These are phyloP conservation scores for Aspergillus sclerotiicarbonarius DNA, from an alignment of 495 filamentous ascomycete genomes.

Conservation along the genomic window DNA sequence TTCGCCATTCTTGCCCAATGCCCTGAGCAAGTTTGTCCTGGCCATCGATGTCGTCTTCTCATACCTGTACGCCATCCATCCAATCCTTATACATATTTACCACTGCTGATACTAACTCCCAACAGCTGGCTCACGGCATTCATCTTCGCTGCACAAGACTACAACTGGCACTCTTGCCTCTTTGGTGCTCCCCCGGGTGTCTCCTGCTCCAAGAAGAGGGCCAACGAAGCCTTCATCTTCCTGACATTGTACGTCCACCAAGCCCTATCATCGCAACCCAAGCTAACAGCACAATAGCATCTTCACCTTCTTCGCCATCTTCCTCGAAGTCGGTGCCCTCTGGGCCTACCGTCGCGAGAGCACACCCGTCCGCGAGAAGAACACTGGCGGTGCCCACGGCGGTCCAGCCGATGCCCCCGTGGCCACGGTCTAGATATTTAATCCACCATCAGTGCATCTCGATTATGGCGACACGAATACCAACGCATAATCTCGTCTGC, in stretches of 20 bases:
- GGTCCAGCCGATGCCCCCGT: slow-evolving; percentile 28
- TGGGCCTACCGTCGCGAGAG: slow-evolving; percentile 42
- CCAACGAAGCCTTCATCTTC: slow-evolving; percentile 60
- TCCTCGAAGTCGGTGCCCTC: slow-evolving; percentile 52
- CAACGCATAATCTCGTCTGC: too few relatives aligned
- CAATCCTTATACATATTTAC: background rate
- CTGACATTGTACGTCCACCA: slow-evolving; percentile 54
- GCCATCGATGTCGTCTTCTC: slow-evolving; percentile 61
- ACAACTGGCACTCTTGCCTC: slow-evolving; percentile 39
- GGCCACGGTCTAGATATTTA: background rate
- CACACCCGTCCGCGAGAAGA: slow-evolving; percentile 26
- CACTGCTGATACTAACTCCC: slow-evolving; percentile 19
- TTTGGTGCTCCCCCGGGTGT: slow-evolving; percentile 31
- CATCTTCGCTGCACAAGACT: slow-evolving; percentile 58
- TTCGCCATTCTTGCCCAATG: slow-evolving; percentile 46
- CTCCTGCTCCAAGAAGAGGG: slow-evolving; percentile 37
- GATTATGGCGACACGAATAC: too few relatives aligned
- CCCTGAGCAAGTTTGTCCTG: slow-evolving; percentile 44
- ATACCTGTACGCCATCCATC: slow-evolving; percentile 45
- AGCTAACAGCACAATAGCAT: slow-evolving; percentile 24
- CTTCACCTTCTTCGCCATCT: slow-evolving; percentile 49
- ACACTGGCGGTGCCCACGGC: slow-evolving; percentile 25
- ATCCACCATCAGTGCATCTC: background rate
- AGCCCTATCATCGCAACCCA: background rate
- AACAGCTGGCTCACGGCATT: slow-evolving; percentile 58